Percentiles rank a stretch among this genome's conserved stretches.
Conservation (phyloP, 2,329 filamentous ascomycete species). For the Cladosporium colombiae region DNA sequence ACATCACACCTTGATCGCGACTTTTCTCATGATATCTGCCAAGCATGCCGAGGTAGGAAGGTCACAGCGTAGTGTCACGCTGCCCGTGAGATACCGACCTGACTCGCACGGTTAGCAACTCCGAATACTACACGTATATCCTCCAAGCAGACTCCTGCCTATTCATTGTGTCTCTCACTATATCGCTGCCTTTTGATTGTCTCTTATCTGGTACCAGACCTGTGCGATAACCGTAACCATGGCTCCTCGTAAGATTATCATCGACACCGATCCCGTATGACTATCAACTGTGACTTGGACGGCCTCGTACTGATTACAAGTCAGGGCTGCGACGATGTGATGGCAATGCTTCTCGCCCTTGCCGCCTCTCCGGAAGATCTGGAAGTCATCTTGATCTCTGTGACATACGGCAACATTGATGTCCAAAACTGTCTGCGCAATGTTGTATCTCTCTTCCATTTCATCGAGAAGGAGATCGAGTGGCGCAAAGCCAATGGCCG, state of each 20-base stretch:
- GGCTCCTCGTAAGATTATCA: slow-evolving; percentile 69
- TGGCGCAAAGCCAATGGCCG: slow-evolving; percentile 74
- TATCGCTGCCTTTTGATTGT: background rate
- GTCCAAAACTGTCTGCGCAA: slow-evolving; percentile 85
- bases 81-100: background rate
- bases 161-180: background rate
- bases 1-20: background rate
- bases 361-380: slow-evolving; percentile 80
- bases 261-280: slow-evolving; percentile 88
- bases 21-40: background rate
- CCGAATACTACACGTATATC: background rate
- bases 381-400: slow-evolving; percentile 79
- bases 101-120: background rate
- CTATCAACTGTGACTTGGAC: background rate
- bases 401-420: slow-evolving; percentile 93
- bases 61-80: background rate
- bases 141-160: background rate
- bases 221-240: slow-evolving; percentile 33
- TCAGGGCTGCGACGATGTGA: slow-evolving; percentile 83
- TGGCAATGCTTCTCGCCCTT: slow-evolving; percentile 84
- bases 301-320: slow-evolving; percentile 14
- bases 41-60: slow-evolving; percentile 10
- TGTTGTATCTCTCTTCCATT: slow-evolving; percentile 84
- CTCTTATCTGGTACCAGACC: background rate
- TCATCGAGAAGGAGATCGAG: slow-evolving; percentile 82